These are phyloP conservation scores for Auriscalpium vulgare DNA, from an alignment of 768 basidiomycete genomes.

Conservation along the genomic window DNA sequence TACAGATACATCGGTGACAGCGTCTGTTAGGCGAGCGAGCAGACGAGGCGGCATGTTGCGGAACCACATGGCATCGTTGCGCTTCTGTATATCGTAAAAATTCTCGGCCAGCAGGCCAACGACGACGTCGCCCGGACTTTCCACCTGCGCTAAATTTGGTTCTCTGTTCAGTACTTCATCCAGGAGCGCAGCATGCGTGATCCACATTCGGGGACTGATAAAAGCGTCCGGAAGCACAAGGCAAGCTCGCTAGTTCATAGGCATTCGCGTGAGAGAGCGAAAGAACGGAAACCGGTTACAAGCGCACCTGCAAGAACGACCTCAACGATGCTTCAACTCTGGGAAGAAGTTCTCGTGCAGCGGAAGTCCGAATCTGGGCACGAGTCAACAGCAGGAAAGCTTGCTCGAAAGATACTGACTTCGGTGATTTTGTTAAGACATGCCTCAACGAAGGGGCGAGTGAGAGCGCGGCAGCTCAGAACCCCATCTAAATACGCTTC, in stretches of 20 bases:
- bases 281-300: neutral
- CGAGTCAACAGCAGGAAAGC: neutral
- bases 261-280: neutral
- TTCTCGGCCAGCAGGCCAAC: constrained; percentile 46
- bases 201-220: constrained; percentile 66
- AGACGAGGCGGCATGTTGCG: constrained; percentile 54
- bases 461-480: constrained; percentile 54
- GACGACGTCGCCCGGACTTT: constrained; percentile 19
- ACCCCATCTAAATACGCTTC: constrained; percentile 77
- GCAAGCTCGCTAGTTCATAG: constrained; percentile 46
- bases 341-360: constrained; percentile 47
- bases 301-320: constrained; percentile 52
- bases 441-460: constrained; percentile 64
- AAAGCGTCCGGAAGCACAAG: constrained; percentile 69
- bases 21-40: constrained; percentile 51
- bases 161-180: constrained; percentile 39
- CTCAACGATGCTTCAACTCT: constrained; percentile 47
- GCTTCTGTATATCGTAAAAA: constrained; percentile 58
- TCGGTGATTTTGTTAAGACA: constrained; percentile 61
- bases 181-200: constrained; percentile 39
- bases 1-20: constrained; percentile 48
- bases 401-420: constrained; percentile 27
- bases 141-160: constrained; percentile 21
- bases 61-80: constrained; percentile 80
- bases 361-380: constrained; percentile 43